Percentiles rank a stretch among this genome's conserved stretches.
Conservation (phyloP, 768 basidiomycete species). For the Termitomyces sp. region DNA sequence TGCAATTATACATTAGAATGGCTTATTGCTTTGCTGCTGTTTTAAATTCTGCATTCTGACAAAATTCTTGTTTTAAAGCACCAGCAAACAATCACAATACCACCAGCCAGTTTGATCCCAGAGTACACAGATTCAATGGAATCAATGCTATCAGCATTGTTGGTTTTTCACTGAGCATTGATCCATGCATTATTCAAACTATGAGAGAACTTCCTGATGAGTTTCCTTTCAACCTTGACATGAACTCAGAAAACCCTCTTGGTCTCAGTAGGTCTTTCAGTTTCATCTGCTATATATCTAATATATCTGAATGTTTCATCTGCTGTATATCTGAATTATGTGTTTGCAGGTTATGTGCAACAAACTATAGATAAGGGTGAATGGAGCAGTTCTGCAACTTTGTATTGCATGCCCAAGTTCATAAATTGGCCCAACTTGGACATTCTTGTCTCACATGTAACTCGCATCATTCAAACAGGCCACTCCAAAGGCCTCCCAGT, state of each 20-base stretch:
- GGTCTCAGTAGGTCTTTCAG: conserved; percentile 18
- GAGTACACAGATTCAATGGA: conserved; percentile 32
- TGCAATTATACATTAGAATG: background rate
- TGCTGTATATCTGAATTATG: background rate
- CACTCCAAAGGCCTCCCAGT: background rate
- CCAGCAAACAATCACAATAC: conserved; percentile 37
- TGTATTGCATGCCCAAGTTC: background rate
- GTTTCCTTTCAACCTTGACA: conserved; percentile 22
- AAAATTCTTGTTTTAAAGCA: background rate
- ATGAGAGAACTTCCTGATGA: conserved; percentile 17
- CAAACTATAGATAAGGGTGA: background rate
- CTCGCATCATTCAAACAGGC: background rate
- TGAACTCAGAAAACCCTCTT: conserved; percentile 24
- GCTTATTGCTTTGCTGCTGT: background rate
- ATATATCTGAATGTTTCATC: no score
- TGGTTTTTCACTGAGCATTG: conserved; percentile 26
- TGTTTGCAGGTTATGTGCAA: background rate
- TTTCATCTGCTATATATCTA: background rate
- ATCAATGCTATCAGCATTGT: conserved; percentile 27
- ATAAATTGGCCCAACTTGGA: background rate
- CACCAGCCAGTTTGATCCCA: conserved; percentile 32
- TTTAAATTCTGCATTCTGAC: background rate
- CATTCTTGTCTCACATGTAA: background rate
- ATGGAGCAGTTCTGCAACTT: background rate
- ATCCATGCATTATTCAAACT: conserved; percentile 27